phyloP scores from a whole-genome alignment of 73 alveolate species.

The Blepharisma japonicum region DNA sequence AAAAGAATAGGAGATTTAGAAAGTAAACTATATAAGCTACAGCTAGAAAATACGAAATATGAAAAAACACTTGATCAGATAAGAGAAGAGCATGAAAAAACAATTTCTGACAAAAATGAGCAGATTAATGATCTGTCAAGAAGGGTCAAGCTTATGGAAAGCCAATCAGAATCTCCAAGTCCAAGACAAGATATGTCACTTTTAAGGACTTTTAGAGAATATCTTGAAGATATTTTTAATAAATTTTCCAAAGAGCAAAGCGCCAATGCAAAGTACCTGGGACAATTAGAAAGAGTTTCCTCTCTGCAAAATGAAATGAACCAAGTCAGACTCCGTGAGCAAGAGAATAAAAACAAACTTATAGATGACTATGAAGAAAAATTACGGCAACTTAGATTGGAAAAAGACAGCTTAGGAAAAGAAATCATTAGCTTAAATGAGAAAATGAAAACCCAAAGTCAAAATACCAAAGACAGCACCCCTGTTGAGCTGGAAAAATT shows the following conservation, averaged over 20 bases:
- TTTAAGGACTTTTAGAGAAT: background rate
- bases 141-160: background rate
- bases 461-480: background rate
- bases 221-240: constrained; percentile 7
- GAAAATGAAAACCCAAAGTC: background rate
- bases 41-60: background rate
- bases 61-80: background rate
- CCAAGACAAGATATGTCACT: constrained; percentile 11
- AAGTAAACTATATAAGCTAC: background rate
- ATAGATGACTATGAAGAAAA: constrained; percentile 15
- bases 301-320: constrained; percentile 1
- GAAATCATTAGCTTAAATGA: background rate
- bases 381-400: background rate
- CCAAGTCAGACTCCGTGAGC: constrained; percentile 6
- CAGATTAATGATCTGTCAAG: background rate
- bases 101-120: background rate
- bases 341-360: constrained; percentile 3
- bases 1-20: background rate
- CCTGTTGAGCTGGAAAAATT: background rate
- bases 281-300: constrained; percentile 1
- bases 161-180: background rate
- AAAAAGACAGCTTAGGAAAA: background rate
- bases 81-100: constrained; percentile 3
- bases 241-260: background rate
- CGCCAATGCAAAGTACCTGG: background rate